These are phyloP conservation scores for Suillus paluster DNA, from an alignment of 768 basidiomycete species.

Conservation along the genomic window DNA sequence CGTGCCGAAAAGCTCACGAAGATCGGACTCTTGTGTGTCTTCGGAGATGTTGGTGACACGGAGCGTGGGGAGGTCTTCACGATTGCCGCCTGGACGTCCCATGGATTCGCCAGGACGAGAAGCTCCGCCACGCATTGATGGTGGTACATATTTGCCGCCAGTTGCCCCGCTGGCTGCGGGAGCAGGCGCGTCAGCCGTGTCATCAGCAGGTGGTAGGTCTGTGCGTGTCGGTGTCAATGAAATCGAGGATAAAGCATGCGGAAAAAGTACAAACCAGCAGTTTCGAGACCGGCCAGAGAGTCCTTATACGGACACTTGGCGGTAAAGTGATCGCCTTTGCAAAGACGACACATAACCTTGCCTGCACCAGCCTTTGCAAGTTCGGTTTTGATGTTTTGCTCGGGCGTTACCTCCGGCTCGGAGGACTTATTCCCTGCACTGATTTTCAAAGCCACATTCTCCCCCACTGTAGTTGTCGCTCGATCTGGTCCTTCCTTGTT, in stretches of 20 bases:
- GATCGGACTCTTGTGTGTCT: constrained; percentile 93
- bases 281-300: constrained; percentile 78
- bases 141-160: constrained; percentile 90
- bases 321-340: constrained; percentile 97
- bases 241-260: background rate
- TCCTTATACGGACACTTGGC: constrained; percentile 99
- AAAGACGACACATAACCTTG: constrained; percentile 90
- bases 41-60: constrained; percentile 97
- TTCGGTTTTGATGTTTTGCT: constrained; percentile 67
- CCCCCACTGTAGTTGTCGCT: constrained; percentile 92
- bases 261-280: constrained; percentile 46
- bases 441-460: constrained; percentile 67
- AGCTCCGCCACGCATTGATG: constrained; percentile 81
- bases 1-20: constrained; percentile 85
- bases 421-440: constrained; percentile 66
- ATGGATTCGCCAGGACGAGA: constrained; percentile 80
- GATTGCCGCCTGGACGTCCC: constrained; percentile 51
- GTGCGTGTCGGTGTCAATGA: background rate
- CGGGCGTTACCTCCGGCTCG: constrained; percentile 70
- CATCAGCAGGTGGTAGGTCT: constrained; percentile 45
- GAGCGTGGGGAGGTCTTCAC: constrained; percentile 95
- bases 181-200: constrained; percentile 37
- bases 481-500: constrained; percentile 88
- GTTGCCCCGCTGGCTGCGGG: constrained; percentile 37
- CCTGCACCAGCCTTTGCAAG: constrained; percentile 78